A percentile compares a stretch with the other conserved stretches of the same genome.
phyloP scores from a whole-genome alignment of 495 filamentous ascomycete species.

The Tetracladium marchalianum region DNA sequence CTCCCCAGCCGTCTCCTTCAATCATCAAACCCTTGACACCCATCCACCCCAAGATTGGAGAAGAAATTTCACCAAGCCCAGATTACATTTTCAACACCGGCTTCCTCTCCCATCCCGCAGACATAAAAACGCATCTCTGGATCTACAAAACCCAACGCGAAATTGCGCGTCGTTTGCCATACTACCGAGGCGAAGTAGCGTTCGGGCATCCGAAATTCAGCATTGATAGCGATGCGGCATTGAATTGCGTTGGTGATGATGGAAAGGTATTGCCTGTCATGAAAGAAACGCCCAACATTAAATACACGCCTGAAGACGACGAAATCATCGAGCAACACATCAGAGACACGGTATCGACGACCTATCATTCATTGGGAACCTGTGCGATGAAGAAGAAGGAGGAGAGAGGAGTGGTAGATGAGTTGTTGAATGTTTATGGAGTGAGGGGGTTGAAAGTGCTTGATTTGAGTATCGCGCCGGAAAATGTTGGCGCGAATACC shows the following conservation, averaged over 20 bases:
- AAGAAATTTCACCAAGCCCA: constrained; percentile 24
- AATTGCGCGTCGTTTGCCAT: constrained; percentile 40
- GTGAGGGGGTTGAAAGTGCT: constrained; percentile 37
- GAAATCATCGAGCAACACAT: constrained; percentile 24
- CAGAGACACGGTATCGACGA: constrained; percentile 26
- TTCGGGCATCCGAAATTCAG: constrained; percentile 41
- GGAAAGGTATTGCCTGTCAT: constrained; percentile 14
- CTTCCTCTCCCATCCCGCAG: constrained; percentile 34
- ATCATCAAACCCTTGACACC: constrained; percentile 44
- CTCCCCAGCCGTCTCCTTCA: constrained; percentile 32
- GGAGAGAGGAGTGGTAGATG: constrained; percentile 40
- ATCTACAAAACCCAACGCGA: constrained; percentile 45
- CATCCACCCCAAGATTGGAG: constrained; percentile 38
- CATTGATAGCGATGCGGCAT: constrained; percentile 15
- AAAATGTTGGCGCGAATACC: constrained; percentile 53
- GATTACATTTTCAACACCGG: constrained; percentile 35
- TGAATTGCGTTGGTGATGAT: constrained; percentile 26
- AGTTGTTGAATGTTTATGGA: constrained; percentile 43
- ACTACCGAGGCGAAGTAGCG: constrained; percentile 43
- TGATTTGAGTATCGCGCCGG: constrained; percentile 46
- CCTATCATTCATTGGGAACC: constrained; percentile 31
- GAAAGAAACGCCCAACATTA: constrained; percentile 14
- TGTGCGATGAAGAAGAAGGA: constrained; percentile 25
- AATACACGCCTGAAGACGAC: constrained; percentile 26
- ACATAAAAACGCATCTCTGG: constrained; percentile 24